These are phyloP conservation scores for Aspergillus sp. DNA, from an alignment of 2,329 filamentous ascomycete species.

Conservation along the genomic window DNA sequence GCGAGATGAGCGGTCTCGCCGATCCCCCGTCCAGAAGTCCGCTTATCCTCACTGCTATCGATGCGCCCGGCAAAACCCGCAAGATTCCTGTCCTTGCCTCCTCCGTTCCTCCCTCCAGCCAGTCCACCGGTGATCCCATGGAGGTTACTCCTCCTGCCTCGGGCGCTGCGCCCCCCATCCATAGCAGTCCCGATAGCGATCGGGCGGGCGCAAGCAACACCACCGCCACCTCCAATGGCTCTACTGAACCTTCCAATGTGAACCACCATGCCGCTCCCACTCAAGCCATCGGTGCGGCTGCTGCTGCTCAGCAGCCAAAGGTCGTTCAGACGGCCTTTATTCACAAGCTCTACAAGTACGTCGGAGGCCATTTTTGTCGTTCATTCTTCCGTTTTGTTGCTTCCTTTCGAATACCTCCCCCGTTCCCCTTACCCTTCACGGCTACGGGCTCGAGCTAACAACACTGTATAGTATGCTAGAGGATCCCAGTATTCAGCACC, in stretches of 20 bases:
- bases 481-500: slow-evolving; percentile 85
- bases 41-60: slow-evolving; percentile 40
- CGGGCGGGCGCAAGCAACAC: slow-evolving; percentile 38
- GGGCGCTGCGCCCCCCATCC: slow-evolving; percentile 45
- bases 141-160: slow-evolving; percentile 54
- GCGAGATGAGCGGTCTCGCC: slow-evolving; percentile 44
- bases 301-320: slow-evolving; percentile 82
- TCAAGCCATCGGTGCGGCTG: slow-evolving; percentile 47
- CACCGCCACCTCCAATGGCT: slow-evolving; percentile 33
- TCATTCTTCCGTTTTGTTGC: neutral
- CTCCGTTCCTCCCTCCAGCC: slow-evolving; percentile 43
- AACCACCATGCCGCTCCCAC: slow-evolving; percentile 30
- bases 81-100: slow-evolving; percentile 56
- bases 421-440: too few species aligned
- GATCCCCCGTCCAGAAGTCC: slow-evolving; percentile 48
- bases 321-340: slow-evolving; percentile 98
- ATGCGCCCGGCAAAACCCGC: slow-evolving; percentile 50
- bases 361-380: slow-evolving; percentile 12
- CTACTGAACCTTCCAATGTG: slow-evolving; percentile 30
- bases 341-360: slow-evolving; percentile 97
- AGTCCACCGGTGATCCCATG: slow-evolving; percentile 55
- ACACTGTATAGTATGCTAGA: slow-evolving; percentile 80
- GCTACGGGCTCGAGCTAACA: slow-evolving; percentile 19
- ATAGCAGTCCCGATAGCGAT: slow-evolving; percentile 53
- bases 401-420: too few species aligned